Base-by-base conservation (phyloP, 805 yeast genomes). In the Ogataea haglerorum region DNA sequence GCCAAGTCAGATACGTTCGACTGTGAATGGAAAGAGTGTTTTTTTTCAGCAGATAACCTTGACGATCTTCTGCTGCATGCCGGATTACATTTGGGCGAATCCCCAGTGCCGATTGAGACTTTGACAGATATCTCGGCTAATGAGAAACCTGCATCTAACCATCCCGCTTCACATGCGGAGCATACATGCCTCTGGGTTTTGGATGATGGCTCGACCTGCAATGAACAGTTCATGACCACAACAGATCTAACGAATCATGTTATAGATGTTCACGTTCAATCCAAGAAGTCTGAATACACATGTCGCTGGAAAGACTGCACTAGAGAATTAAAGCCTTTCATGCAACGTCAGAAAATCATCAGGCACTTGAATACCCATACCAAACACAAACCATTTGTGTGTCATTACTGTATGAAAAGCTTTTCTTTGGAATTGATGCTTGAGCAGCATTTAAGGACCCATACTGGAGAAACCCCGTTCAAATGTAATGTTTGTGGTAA, bases 351-450 rank as follows among this genome's bases (percentile, higher is more conserved):
- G 53, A 93, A 91, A 61, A 66, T 89, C 7, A 64, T 85, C 12
- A 73, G 99, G 30, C 99, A 91, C 64, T 65, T 93, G 35, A 93
- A 85, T 61, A 82, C 83, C 4, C 99, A 93, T 60, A 87, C 98
- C 0, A 80, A 82, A 43, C 80, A 83, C 58, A 80, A 82, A 57
- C 97, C 97, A 0, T 84, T 74, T 59, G 68, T 70, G 43, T 93
- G 99, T 63, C 54, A 65, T 0, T 57, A 72, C 0, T 93, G 99
- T 60, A 72, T 77, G 2, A 78, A 81, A 41, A 59, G 69, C 10
- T 89, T 91, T 61, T 85, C 95, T 5, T 86, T 85, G 30, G 86
- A 84, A 36, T 68, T 82, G 23, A 83, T 84, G 73, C 68, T 93
- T 31, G 72, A 73, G 30, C 96, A 88, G 62, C 99, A 93, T 62